Percentiles rank a stretch among this genome's conserved stretches.
These are phyloP conservation scores for Paramecium caudatum DNA, from an alignment of 73 alveolate genomes.

Conservation along the genomic window DNA sequence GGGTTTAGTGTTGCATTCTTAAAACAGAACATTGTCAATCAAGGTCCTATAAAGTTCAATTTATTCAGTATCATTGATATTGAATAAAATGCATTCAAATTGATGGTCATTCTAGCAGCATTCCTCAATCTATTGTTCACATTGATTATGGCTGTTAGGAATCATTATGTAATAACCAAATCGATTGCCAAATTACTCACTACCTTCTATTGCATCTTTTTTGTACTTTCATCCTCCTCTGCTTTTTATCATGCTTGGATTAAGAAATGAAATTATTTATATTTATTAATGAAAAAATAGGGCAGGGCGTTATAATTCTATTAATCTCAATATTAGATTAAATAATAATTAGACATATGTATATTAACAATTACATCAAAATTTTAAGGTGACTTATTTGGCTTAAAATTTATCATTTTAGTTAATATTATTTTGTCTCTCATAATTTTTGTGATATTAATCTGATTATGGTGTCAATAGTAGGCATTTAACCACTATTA, in stretches of 20 bases:
- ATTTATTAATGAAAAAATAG: neutral
- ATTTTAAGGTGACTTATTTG: neutral
- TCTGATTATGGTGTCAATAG: neutral
- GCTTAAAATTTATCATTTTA: conserved; percentile 28
- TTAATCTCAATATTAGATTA: too few species aligned
- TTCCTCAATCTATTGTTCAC: conserved; percentile 45
- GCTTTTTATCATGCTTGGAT: conserved; percentile 53
- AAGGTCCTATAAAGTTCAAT: conserved; percentile 41
- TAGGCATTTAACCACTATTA: conserved; percentile 11
- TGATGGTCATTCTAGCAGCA: conserved; percentile 60
- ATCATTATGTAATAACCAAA: conserved; percentile 20
- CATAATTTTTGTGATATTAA: neutral
- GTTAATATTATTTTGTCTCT: neutral
- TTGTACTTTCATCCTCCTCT: conserved; percentile 2
- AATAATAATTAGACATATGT: too few species aligned
- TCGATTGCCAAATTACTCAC: neutral
- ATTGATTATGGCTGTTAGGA: conserved; percentile 50
- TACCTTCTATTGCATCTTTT: neutral
- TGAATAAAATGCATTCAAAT: conserved; percentile 49
- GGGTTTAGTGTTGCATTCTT: conserved; percentile 59
- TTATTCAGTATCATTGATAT: conserved; percentile 32
- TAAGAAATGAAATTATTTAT: neutral
- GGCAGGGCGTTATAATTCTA: neutral
- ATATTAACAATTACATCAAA: conserved; percentile 1
- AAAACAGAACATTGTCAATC: neutral